phyloP scores from a whole-genome alignment of 148 eudicot species.

The Simmondsia chinensis region DNA sequence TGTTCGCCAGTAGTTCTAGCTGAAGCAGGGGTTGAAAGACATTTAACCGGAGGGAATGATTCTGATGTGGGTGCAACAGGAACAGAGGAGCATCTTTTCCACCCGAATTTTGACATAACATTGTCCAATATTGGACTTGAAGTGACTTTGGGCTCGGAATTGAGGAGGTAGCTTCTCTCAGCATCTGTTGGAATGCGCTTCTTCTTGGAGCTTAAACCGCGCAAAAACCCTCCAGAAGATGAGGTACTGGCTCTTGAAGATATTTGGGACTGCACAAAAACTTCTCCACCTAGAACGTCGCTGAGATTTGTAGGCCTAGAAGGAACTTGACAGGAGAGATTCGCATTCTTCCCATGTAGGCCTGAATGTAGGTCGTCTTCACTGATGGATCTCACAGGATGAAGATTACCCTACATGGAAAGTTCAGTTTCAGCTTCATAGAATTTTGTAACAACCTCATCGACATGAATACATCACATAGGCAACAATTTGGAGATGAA shows the following conservation, averaged over 20 bases:
- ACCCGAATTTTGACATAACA: constrained; percentile 18
- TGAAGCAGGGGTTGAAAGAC: constrained; percentile 59
- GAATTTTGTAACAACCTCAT: too few species aligned
- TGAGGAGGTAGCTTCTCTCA: constrained; percentile 61
- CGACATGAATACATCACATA: too few species aligned
- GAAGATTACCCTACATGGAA: too few species aligned
- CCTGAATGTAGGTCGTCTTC: constrained; percentile 25
- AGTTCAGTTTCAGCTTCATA: too few species aligned
- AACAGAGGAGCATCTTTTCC: constrained; percentile 73
- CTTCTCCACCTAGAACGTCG: constrained; percentile 38
- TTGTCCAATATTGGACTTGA: constrained; percentile 39
- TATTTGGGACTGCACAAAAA: constrained; percentile 30
- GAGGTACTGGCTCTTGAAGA: constrained; percentile 30
- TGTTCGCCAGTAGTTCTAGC: constrained; percentile 57
- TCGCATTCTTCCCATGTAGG: constrained; percentile 27
- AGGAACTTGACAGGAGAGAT: constrained; percentile 74
- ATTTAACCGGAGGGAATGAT: constrained; percentile 46
- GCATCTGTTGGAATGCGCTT: constrained; percentile 27
- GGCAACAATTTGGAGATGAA: too few species aligned
- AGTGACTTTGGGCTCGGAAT: constrained; percentile 29
- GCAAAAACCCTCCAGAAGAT: constrained; percentile 45
- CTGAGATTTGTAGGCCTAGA: constrained; percentile 36
- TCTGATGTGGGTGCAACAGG: constrained; percentile 61
- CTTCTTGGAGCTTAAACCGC: constrained; percentile 74
- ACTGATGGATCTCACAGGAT: constrained; percentile 9